Evolutionary conservation across 2,329 filamentous ascomycete genomes (phyloP).

Genomic region (Xylaria polymorpha): DNA sequence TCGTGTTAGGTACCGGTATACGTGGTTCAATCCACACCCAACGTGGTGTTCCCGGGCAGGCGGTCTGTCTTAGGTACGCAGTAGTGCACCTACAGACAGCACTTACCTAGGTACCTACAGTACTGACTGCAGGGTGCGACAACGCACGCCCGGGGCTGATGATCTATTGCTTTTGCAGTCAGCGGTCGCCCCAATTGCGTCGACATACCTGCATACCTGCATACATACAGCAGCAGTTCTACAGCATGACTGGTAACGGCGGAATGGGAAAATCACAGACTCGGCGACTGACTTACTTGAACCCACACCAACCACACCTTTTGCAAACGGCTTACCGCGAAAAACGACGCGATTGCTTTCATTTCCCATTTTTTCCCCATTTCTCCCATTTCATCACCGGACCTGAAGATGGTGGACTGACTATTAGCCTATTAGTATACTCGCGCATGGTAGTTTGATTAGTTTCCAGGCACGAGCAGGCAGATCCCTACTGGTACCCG

Average conservation of each 20-base stretch:
- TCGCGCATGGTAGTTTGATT: slow-evolving; percentile 29
- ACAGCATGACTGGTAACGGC: neutral
- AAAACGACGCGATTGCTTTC: neutral
- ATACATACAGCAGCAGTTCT: too few species aligned
- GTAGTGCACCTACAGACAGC: too few species aligned
- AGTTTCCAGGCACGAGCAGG: neutral
- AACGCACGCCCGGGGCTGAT: slow-evolving; percentile 35
- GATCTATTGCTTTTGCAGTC: slow-evolving; percentile 24
- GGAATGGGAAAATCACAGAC: neutral
- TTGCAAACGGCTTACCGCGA: neutral
- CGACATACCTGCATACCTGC: neutral
- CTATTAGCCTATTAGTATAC: slow-evolving; percentile 10
- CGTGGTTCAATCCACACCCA: slow-evolving; percentile 25
- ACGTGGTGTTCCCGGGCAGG: slow-evolving; percentile 3
- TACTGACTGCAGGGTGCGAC: slow-evolving; percentile 16
- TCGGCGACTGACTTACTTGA: too few species aligned
- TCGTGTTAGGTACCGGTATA: slow-evolving; percentile 7
- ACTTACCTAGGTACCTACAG: too few species aligned
- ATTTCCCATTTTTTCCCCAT: neutral
- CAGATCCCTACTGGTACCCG: neutral
- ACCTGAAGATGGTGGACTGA: slow-evolving; percentile 21
- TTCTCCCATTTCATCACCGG: neutral
- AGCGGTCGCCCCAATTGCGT: slow-evolving; percentile 5
- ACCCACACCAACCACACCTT: neutral
- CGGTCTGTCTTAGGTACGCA: neutral